phyloP scores from a whole-genome alignment of 2,329 filamentous ascomycete genomes.

The Calonectria henricotiae region DNA sequence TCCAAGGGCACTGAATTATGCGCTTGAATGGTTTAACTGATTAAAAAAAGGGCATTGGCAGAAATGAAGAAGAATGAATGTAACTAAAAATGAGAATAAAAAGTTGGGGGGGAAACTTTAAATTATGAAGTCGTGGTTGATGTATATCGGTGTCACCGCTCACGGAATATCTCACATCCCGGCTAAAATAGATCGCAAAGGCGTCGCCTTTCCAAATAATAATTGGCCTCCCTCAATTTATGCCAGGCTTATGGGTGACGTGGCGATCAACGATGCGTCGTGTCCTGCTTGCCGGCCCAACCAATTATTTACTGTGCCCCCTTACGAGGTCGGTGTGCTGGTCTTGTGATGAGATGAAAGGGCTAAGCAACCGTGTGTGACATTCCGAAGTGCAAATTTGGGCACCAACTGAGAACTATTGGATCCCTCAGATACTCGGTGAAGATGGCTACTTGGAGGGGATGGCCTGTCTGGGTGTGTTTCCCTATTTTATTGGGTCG shows the following conservation, averaged over 20 bases:
- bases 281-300: not conserved
- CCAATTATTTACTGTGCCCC: not conserved
- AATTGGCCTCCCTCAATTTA: not conserved
- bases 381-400: conserved; percentile 2
- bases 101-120: no score
- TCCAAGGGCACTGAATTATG: no score
- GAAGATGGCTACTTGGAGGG: not conserved
- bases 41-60: no score
- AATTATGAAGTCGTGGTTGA: no score
- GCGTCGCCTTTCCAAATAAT: not conserved
- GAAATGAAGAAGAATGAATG: no score
- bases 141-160: no score
- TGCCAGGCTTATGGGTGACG: not conserved
- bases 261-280: not conserved
- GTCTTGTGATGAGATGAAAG: not conserved
- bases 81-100: no score
- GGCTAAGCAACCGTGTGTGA: not conserved
- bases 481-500: not conserved
- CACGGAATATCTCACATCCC: no score
- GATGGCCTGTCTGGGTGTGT: not conserved
- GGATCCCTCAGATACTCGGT: not conserved
- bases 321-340: not conserved
- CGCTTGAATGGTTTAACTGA: no score
- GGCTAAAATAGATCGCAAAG: no score
- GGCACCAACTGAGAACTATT: not conserved